These are phyloP conservation scores for Phytophthora tubulina DNA, from an alignment of 352 stramenopile species.

Conservation along the genomic window DNA sequence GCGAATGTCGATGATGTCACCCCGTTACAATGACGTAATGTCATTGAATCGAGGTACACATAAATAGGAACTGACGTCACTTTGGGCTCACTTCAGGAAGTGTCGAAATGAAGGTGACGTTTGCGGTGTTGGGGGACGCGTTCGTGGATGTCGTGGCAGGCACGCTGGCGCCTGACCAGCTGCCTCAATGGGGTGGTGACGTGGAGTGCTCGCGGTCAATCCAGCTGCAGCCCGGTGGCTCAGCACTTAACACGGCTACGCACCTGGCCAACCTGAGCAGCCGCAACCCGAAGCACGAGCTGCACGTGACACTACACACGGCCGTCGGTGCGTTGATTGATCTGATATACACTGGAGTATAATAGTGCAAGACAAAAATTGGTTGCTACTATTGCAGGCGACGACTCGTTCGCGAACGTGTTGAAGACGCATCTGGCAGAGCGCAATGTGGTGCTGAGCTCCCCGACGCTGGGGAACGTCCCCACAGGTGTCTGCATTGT, in stretches of 20 bases:
- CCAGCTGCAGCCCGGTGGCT: slow-evolving; percentile 81
- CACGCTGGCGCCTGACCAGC: slow-evolving; percentile 65
- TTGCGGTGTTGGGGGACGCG: slow-evolving; percentile 71
- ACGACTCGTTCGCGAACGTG: slow-evolving; percentile 54
- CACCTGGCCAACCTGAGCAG: slow-evolving; percentile 71
- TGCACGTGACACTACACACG: slow-evolving; percentile 66
- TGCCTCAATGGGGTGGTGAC: slow-evolving; percentile 84
- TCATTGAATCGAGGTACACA: background rate
- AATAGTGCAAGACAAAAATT: background rate
- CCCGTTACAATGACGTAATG: background rate
- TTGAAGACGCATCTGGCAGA: slow-evolving; percentile 57
- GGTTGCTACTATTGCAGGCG: slow-evolving; percentile 38
- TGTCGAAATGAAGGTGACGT: slow-evolving; percentile 46
- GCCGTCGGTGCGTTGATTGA: slow-evolving; percentile 49
- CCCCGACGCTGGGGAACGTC: slow-evolving; percentile 42
- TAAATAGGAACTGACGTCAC: background rate
- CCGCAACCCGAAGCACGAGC: slow-evolving; percentile 31
- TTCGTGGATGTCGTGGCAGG: slow-evolving; percentile 86
- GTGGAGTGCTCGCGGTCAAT: slow-evolving; percentile 76
- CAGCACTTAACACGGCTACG: slow-evolving; percentile 86
- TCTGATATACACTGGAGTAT: background rate
- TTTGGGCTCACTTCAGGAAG: background rate
- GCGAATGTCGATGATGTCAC: background rate
- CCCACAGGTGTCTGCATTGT: slow-evolving; percentile 86
- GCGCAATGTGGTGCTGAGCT: slow-evolving; percentile 54